Conservation (phyloP, 2,329 filamentous ascomycete species). For the Hirsutella rhossiliensis region DNA sequence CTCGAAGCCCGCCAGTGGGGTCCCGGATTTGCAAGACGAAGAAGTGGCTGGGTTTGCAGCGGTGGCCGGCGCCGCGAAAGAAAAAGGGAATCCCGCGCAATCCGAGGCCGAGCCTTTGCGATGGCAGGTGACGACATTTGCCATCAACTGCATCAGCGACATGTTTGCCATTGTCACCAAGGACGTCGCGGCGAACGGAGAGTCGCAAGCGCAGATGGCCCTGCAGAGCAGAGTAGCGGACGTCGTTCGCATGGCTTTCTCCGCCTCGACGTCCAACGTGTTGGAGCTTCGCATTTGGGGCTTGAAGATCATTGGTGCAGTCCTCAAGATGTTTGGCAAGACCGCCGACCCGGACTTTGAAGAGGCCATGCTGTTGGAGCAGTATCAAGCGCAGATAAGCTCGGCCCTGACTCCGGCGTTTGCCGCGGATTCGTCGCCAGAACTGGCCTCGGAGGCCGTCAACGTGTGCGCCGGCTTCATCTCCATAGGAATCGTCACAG, state of each 20-base stretch:
- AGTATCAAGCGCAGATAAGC: conserved; percentile 97
- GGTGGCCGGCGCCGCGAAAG: conserved; percentile 48
- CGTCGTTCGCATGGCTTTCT: conserved; percentile 93
- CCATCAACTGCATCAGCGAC: conserved; percentile 78
- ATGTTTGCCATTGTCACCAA: conserved; percentile 69
- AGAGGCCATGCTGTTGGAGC: conserved; percentile 91
- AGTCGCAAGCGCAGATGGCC: conserved; percentile 64
- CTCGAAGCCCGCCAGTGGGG: conserved; percentile 32
- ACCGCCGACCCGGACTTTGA: conserved; percentile 93
- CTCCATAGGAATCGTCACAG: conserved; percentile 90
- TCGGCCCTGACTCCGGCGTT: conserved; percentile 95
- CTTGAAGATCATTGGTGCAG: conserved; percentile 83
- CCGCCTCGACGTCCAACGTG: conserved; percentile 87
- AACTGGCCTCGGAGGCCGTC: conserved; percentile 88
- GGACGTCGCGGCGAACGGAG: conserved; percentile 65
- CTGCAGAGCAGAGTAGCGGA: conserved; percentile 80
- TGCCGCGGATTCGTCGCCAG: conserved; percentile 87
- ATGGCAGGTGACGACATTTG: conserved; percentile 94
- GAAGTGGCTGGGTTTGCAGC: conserved; percentile 92
- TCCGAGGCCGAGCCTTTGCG: conserved; percentile 76
- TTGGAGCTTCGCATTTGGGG: conserved; percentile 84
- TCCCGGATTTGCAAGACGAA: conserved; percentile 83
- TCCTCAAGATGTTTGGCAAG: conserved; percentile 92
- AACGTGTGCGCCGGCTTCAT: conserved; percentile 98
- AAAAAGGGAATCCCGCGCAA: conserved; percentile 34